These are phyloP conservation scores for Hypoxylon perforatum DNA, from an alignment of 495 filamentous ascomycete species.

Conservation along the genomic window DNA sequence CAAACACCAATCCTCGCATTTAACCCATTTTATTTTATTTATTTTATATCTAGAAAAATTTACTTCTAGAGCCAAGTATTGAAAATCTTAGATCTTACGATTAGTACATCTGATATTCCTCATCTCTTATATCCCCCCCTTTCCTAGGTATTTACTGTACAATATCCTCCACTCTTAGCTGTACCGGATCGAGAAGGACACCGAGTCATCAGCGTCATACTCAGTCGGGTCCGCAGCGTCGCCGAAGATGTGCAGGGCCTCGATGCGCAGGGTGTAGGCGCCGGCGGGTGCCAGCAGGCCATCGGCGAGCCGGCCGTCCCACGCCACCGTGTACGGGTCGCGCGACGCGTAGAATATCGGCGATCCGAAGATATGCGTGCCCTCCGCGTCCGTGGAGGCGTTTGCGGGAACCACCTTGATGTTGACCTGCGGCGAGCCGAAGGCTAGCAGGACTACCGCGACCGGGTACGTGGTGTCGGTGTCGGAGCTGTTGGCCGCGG, in stretches of 20 bases:
- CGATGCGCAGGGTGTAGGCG: constrained; percentile 56
- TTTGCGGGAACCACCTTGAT: constrained; percentile 54
- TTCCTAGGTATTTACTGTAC: too few species aligned
- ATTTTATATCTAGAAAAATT: neutral
- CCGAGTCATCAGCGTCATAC: constrained; percentile 53
- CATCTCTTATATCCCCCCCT: neutral
- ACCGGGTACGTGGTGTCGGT: constrained; percentile 45
- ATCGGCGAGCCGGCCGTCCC: constrained; percentile 57
- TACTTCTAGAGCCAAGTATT: constrained; percentile 4
- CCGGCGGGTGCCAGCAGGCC: constrained; percentile 57
- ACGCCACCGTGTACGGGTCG: constrained; percentile 44
- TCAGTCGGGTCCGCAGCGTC: constrained; percentile 45
- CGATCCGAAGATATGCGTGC: constrained; percentile 54
- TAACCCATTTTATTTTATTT: constrained; percentile 6
- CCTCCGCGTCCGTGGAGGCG: constrained; percentile 38
- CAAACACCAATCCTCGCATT: neutral
- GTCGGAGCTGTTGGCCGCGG: constrained; percentile 40
- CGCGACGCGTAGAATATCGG: constrained; percentile 55
- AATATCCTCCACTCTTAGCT: constrained; percentile 4
- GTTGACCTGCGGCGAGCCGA: constrained; percentile 58
- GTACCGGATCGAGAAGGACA: constrained; percentile 52
- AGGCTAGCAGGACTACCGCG: constrained; percentile 49
- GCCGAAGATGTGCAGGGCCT: constrained; percentile 58
- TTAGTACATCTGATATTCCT: neutral
- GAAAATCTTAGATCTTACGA: constrained; percentile 5